These are phyloP conservation scores for Suillus subaureus DNA, from an alignment of 768 basidiomycete species.

Conservation along the genomic window DNA sequence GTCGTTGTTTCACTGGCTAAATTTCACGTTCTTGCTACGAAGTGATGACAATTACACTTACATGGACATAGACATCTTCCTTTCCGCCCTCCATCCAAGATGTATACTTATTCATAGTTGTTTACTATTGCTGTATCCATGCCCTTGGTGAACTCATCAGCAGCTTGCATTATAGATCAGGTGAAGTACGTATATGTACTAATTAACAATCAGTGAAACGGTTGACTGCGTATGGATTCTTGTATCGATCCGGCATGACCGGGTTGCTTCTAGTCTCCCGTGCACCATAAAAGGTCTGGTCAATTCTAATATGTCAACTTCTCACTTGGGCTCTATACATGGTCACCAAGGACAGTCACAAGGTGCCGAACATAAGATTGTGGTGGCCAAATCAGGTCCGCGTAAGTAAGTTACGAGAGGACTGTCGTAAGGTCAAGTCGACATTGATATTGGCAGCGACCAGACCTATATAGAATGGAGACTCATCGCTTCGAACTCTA, in stretches of 20 bases:
- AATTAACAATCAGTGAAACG: not conserved
- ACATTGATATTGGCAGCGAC: too few relatives aligned
- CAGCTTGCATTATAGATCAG: not conserved
- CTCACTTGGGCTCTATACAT: too few relatives aligned
- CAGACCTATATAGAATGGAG: not conserved
- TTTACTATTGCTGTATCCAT: slow-evolving; percentile 3
- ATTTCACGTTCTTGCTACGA: slow-evolving; percentile 57
- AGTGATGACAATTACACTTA: slow-evolving; percentile 30
- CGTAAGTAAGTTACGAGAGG: too few relatives aligned
- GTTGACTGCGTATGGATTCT: not conserved
- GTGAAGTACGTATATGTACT: not conserved
- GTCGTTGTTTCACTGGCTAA: slow-evolving; percentile 70
- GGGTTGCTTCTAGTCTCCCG: not conserved
- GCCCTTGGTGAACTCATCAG: not conserved
- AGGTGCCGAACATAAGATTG: too few relatives aligned
- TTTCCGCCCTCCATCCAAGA: not conserved
- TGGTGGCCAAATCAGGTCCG: too few relatives aligned
- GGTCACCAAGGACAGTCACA: too few relatives aligned
- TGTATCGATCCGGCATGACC: not conserved
- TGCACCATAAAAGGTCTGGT: too few relatives aligned
- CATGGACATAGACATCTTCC: not conserved
- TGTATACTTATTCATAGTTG: not conserved
- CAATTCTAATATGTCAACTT: too few relatives aligned
- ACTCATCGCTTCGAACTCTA: not conserved
- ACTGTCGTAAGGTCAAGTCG: too few relatives aligned